Conservation (phyloP, 176 grass and related monocot species). For the Calamus simplicifolius region DNA sequence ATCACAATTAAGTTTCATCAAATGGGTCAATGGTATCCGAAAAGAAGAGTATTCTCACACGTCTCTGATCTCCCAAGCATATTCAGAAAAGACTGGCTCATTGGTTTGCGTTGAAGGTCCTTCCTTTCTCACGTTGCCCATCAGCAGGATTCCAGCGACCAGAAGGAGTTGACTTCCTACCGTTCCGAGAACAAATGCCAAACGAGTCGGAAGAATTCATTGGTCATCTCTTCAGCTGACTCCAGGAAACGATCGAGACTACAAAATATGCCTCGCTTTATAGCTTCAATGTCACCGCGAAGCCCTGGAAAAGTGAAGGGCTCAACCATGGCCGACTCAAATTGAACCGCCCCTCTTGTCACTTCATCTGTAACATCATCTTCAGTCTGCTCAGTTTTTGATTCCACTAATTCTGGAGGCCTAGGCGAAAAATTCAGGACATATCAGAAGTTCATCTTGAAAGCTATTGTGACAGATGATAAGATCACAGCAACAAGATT, state of each 20-base stretch:
- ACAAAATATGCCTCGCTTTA: slow-evolving; percentile 45
- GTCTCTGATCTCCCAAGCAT: slow-evolving; percentile 48
- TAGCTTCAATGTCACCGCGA: slow-evolving; percentile 52
- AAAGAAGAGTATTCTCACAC: slow-evolving; percentile 23
- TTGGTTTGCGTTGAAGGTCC: slow-evolving; percentile 8
- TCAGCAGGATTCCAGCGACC: slow-evolving; percentile 14
- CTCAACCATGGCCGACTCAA: slow-evolving; percentile 15
- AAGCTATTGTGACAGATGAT: no score
- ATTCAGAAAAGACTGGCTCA: slow-evolving; percentile 42
- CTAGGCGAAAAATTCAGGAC: slow-evolving; percentile 17
- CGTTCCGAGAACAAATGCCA: slow-evolving; percentile 5
- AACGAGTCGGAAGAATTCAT: slow-evolving; percentile 46
- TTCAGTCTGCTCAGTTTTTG: slow-evolving; percentile 70
- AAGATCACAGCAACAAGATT: no score
- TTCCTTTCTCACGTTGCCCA: slow-evolving; percentile 25
- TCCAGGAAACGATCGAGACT: slow-evolving; percentile 36
- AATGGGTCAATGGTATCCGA: no score
- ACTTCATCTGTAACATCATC: slow-evolving; percentile 64
- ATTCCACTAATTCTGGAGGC: slow-evolving; percentile 65
- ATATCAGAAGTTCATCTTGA: no score
- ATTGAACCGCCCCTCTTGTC: neutral
- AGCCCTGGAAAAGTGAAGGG: slow-evolving; percentile 58
- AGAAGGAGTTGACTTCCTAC: slow-evolving; percentile 15
- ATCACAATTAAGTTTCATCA: no score
- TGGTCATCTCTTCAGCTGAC: slow-evolving; percentile 52